Conservation (phyloP, 768 basidiomycete genomes). For the Rhodotorula graminis region DNA sequence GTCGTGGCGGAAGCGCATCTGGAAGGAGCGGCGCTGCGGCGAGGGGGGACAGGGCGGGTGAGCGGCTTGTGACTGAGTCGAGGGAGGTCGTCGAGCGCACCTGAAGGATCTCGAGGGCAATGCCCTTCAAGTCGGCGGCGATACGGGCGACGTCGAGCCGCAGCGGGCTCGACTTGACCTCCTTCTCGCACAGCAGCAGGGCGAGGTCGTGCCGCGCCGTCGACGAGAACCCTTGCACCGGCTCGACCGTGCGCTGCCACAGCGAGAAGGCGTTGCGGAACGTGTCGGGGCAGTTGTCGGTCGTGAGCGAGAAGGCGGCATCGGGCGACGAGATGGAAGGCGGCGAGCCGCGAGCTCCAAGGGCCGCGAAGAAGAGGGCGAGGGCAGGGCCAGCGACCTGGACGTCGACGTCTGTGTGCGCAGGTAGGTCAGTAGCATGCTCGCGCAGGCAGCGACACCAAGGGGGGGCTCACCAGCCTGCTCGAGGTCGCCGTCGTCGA, state of each 20-base stretch:
- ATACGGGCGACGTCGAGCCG: conserved; percentile 56
- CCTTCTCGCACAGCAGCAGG: conserved; percentile 66
- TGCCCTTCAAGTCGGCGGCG: conserved; percentile 73
- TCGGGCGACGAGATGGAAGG: conserved; percentile 76
- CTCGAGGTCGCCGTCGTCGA: conserved; percentile 67
- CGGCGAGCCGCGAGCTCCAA: conserved; percentile 67
- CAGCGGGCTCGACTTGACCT: conserved; percentile 45
- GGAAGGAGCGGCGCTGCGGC: conserved; percentile 68
- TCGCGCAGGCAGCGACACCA: too few relatives aligned
- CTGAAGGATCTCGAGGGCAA: conserved; percentile 74
- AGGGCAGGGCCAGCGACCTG: conserved; percentile 62
- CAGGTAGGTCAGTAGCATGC: not conserved
- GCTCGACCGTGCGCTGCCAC: conserved; percentile 64
- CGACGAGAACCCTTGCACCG: conserved; percentile 60
- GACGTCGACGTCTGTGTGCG: conserved; percentile 4
- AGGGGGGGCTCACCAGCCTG: conserved; percentile 55
- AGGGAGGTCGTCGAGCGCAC: not conserved
- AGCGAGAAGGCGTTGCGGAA: conserved; percentile 67
- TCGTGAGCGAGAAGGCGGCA: conserved; percentile 55
- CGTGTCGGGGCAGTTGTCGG: conserved; percentile 62
- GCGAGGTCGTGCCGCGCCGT: conserved; percentile 77
- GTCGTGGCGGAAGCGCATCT: conserved; percentile 68
- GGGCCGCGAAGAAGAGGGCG: conserved; percentile 76
- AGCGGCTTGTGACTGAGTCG: not conserved
- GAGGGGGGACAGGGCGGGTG: too few relatives aligned